phyloP scores from a whole-genome alignment of 1,284 basidiomycete species.

The Austroboletus olivaceoglutinosus region DNA sequence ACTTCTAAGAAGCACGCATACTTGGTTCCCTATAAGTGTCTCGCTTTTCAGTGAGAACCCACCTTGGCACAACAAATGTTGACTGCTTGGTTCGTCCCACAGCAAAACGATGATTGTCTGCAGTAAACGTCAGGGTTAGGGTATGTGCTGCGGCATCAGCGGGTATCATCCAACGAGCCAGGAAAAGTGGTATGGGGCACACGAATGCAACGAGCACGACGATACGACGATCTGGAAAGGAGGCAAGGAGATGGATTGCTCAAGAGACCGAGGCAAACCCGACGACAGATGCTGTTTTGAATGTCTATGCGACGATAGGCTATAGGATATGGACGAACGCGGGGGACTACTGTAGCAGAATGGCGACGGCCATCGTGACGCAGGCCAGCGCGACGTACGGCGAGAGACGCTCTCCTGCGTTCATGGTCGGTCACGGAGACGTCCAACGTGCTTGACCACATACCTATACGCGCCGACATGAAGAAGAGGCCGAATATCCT shows the following conservation, averaged over 20 bases:
- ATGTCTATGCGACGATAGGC: neutral
- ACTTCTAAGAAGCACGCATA: too few relatives aligned
- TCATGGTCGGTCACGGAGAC: neutral
- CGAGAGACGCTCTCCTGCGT: constrained; percentile 73
- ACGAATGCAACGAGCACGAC: neutral
- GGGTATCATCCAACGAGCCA: too few relatives aligned
- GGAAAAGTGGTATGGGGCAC: neutral
- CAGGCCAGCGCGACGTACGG: constrained; percentile 83
- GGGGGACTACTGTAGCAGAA: constrained; percentile 43
- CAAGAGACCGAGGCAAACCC: neutral
- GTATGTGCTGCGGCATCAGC: neutral
- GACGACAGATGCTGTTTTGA: neutral
- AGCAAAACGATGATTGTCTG: neutral
- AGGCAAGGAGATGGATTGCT: neutral
- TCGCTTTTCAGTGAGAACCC: too few relatives aligned
- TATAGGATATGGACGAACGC: neutral
- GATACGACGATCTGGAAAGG: neutral
- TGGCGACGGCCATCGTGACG: constrained; percentile 73
- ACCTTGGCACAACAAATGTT: too few relatives aligned
- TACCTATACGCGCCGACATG: constrained; percentile 91
- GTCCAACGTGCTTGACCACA: constrained; percentile 22
- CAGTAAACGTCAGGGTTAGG: neutral
- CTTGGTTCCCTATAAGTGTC: too few relatives aligned
- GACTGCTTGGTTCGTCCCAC: neutral
- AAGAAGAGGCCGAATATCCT: constrained; percentile 91